A percentile compares a stretch with the other conserved stretches of the same genome.
Evolutionary conservation across 192 early-diverging fungal species (phyloP).

Genomic region (Mortierella hygrophila): DNA sequence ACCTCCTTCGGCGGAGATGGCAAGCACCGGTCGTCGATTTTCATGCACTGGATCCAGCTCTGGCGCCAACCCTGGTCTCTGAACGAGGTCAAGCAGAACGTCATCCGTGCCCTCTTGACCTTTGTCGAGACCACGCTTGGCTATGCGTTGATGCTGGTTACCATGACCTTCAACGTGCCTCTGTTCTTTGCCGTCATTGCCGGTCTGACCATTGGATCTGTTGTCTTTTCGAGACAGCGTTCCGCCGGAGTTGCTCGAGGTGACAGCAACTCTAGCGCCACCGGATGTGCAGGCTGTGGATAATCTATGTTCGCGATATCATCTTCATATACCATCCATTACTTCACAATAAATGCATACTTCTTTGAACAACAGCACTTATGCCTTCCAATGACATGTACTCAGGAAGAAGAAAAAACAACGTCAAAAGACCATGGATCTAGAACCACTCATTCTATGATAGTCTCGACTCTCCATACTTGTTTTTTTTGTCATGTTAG

Average conservation of each 20-base stretch:
- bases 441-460: too few relatives aligned
- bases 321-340: constrained; percentile 4
- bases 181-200: constrained; percentile 69
- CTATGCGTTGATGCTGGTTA: constrained; percentile 71
- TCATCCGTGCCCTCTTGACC: constrained; percentile 55
- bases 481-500: too few relatives aligned
- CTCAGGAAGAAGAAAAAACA: not conserved
- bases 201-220: constrained; percentile 63
- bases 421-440: too few relatives aligned
- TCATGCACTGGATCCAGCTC: constrained; percentile 34
- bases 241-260: constrained; percentile 11
- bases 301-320: constrained; percentile 15
- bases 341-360: constrained; percentile 10
- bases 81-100: constrained; percentile 32
- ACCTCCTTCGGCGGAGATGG: not conserved
- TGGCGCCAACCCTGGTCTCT: constrained; percentile 42
- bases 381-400: not conserved
- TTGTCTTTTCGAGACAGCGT: constrained; percentile 59
- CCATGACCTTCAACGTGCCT: constrained; percentile 76
- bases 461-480: too few relatives aligned
- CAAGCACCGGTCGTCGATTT: constrained; percentile 25
- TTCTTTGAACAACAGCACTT: not conserved
- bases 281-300: constrained; percentile 56
- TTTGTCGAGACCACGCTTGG: constrained; percentile 59
- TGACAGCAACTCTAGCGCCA: constrained; percentile 11